Evolutionary conservation across 495 filamentous ascomycete species (phyloP), one percentile per base, ranked within the genome.

Genomic region (Hypoxylon rickii): DNA sequence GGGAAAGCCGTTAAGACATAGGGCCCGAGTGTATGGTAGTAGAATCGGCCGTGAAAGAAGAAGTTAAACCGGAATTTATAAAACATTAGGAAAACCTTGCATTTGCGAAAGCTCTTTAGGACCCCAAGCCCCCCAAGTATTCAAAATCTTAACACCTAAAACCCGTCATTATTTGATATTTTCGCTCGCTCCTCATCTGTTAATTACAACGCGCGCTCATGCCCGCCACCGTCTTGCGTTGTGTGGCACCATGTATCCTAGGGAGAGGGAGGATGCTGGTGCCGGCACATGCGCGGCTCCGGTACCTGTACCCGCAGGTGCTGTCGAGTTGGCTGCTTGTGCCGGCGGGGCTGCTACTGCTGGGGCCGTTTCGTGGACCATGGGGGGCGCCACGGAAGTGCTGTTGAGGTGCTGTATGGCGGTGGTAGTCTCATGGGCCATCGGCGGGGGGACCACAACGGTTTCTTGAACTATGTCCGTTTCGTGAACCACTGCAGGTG

Each of bases 11-110:
- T 54, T 13, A 39, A 34, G n/a, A 29, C 33, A 32, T 24, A 38
- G 7, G 18, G 34, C 39, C 50, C 8, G 26, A 21, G n/a, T n/a
- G n/a, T n/a, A n/a, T n/a, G n/a, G n/a, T n/a, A n/a, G 36, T 29
- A 29, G 20, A 42, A n/a, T 41, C n/a, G 37, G 26, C 31, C 21
- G 15, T 29, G 21, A 11, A 29, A 51, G 40, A n/a, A 54, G 54
- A 41, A 48, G 29, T 54, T 44, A 38, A 18, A 39, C 44, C n/a
- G n/a, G n/a, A 33, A 26, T 46, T 26, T 33, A 58, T 46, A 16
- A 4, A 61, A 45, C 26, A 55, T 51, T 55, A 55, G 36, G 58
- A 61, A 58, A 58, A 41, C 58, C 45, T 29, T 32, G 36, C 37
- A 51, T 55, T 51, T 41, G 41, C 26, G 7, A 45, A n/a, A 47